Base-by-base conservation (phyloP, 768 basidiomycete species). In the Lentinus brumalis region DNA sequence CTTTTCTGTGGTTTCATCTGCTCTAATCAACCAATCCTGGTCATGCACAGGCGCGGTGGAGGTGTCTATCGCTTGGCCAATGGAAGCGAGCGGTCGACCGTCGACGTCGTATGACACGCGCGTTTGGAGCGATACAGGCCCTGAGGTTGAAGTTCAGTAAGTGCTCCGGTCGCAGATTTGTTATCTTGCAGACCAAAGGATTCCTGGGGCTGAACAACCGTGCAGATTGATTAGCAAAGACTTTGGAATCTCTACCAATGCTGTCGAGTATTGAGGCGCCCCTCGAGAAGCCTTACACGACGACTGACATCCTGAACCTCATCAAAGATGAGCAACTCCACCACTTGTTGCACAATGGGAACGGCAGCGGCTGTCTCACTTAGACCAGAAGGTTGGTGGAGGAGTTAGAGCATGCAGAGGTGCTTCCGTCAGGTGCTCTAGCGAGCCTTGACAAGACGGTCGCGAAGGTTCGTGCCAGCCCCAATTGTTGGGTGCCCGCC, bases 281-380 rank as follows among this genome's bases (percentile, higher is more conserved):
- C 35, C 52, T 39, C 35, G 31, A 11, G 8, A 39, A n/a, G 32
- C 7, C 0, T 5, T 53, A 9, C 26, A 53, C 52, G 40, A 53
- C 52, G 32, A 53, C 52, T 30, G 35, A 53, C 5, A 38, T 53
- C 52, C 38, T 32, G 11, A 30, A 53, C n/a, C 52, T 53, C 52
- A 15, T 53, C 30, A 35, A 26, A 5, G 31, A 18, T 5, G 3
- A 53, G 8, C 5, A 4, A 29, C 39, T 53, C 52, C 31, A 53
- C 32, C 40, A 31, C 21, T 53, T 10, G 31, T 26, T 53, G 52
- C 38, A 35, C 52, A 53, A 53, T 26, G 52, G 52, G 11, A n/a
- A 32, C 30, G 52, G 52, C 52, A 39, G 52, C 15, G 52, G 52
- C 40, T 53, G 52, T n/a, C 52, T 53, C 35, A 53, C 52, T 4